Conservation (phyloP, 345 rosid species). For the Citrus maxima region DNA sequence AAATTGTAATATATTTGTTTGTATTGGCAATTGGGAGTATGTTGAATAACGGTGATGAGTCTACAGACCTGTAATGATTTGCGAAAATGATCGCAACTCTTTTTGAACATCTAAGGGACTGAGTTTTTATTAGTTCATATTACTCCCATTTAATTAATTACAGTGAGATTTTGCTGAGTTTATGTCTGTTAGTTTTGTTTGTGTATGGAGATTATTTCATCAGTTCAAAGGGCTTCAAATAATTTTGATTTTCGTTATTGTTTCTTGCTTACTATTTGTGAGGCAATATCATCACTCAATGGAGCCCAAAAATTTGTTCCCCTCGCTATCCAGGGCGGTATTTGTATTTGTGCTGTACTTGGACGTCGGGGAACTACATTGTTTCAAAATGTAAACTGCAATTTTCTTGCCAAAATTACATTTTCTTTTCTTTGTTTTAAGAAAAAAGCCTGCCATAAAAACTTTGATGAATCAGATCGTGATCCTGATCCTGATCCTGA, state of each 20-base stretch:
- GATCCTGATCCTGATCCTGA: too few species aligned
- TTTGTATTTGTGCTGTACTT: slow-evolving; percentile 7
- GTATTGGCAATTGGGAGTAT: neutral
- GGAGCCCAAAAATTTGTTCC: slow-evolving; percentile 39
- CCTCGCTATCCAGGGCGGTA: slow-evolving; percentile 59
- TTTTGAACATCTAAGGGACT: slow-evolving; percentile 96
- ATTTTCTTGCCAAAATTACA: too few species aligned
- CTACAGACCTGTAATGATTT: slow-evolving; percentile 94
- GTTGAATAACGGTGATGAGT: slow-evolving; percentile 56
- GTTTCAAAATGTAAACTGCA: slow-evolving; percentile 1
- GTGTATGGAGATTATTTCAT: too few species aligned
- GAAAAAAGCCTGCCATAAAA: too few species aligned
- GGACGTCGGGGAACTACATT: slow-evolving; percentile 62
- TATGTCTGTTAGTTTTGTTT: too few species aligned
- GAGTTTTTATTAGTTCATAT: slow-evolving; percentile 33
- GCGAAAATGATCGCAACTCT: slow-evolving; percentile 78
- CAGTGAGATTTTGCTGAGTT: too few species aligned
- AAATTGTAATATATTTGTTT: too few species aligned
- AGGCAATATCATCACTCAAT: neutral
- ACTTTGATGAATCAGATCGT: too few species aligned
- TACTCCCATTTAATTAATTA: neutral
- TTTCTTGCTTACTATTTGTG: neutral
- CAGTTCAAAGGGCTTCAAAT: neutral
- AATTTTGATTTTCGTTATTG: neutral
- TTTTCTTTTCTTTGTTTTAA: too few species aligned